Conservation (phyloP, 495 filamentous ascomycete species). For the Aspergillus homomorphus region DNA sequence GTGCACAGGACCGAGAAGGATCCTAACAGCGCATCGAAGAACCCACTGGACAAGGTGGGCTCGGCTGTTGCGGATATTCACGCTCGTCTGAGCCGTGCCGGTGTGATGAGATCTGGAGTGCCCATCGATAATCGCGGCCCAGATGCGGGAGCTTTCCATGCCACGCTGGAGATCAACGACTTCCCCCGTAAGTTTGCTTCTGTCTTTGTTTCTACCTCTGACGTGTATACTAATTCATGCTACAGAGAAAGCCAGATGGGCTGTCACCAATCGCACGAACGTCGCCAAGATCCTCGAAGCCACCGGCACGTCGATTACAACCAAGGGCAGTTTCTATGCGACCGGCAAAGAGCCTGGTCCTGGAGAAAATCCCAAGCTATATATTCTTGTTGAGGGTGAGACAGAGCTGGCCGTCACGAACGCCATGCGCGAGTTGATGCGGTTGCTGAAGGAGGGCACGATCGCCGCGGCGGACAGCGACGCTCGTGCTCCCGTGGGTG, state of each 20-base stretch:
- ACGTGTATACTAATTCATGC: slow-evolving; percentile 20
- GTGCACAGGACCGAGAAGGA: slow-evolving; percentile 71
- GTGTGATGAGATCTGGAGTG: slow-evolving; percentile 82
- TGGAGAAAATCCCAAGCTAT: slow-evolving; percentile 80
- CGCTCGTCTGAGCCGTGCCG: slow-evolving; percentile 77
- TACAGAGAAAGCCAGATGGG: slow-evolving; percentile 93
- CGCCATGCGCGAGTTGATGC: slow-evolving; percentile 87
- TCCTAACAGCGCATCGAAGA: slow-evolving; percentile 50
- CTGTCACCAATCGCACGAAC: slow-evolving; percentile 97
- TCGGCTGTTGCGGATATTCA: slow-evolving; percentile 84
- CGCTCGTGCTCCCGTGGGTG: slow-evolving; percentile 71
- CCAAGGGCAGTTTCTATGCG: slow-evolving; percentile 88
- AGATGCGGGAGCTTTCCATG: slow-evolving; percentile 95
- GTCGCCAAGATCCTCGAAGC: slow-evolving; percentile 97
- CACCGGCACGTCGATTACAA: slow-evolving; percentile 94
- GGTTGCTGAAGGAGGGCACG: slow-evolving; percentile 87
- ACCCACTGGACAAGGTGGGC: slow-evolving; percentile 79
- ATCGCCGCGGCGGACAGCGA: slow-evolving; percentile 85
- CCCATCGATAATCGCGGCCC: slow-evolving; percentile 99
- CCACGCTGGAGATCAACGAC: slow-evolving; percentile 97
- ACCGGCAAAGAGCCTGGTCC: slow-evolving; percentile 74
- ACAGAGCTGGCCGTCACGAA: slow-evolving; percentile 88
- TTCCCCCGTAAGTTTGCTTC: slow-evolving; percentile 71
- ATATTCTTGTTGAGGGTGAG: slow-evolving; percentile 96
- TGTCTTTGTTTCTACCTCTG: background rate